Percentiles rank a stretch among this genome's conserved stretches.
Evolutionary conservation across 116 monocot species (phyloP).

Genomic region (Thalassia testudinum): DNA sequence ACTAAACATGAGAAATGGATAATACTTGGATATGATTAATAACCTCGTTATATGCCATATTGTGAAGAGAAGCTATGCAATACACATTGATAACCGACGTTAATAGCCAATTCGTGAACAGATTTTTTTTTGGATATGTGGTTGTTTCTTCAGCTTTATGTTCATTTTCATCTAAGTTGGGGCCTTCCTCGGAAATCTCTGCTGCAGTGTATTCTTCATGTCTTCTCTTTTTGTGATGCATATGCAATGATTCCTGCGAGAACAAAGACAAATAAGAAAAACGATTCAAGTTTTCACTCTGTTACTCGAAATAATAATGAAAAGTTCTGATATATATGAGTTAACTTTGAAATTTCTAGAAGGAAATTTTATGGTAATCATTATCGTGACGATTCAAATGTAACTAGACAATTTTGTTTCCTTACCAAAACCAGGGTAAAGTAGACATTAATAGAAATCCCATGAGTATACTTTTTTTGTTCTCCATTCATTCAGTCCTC

Average conservation of each 20-base stretch:
- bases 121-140: constrained; percentile 12
- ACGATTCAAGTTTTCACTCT: too few relatives aligned
- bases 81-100: constrained; percentile 64
- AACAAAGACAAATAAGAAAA: too few relatives aligned
- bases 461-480: too few relatives aligned
- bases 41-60: constrained; percentile 76
- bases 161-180: constrained; percentile 2
- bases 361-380: too few relatives aligned
- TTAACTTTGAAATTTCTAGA: too few relatives aligned
- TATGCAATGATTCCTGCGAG: constrained; percentile 70
- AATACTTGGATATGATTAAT: background rate
- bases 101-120: constrained; percentile 58
- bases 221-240: constrained; percentile 22
- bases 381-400: too few relatives aligned
- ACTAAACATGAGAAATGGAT: background rate
- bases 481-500: too few relatives aligned
- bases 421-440: too few relatives aligned
- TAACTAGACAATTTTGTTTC: too few relatives aligned
- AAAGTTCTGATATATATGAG: too few relatives aligned
- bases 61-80: constrained; percentile 57
- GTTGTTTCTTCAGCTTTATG: constrained; percentile 5
- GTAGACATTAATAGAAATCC: too few relatives aligned
- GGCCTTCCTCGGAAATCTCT: constrained; percentile 11
- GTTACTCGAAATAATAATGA: too few relatives aligned
- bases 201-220: constrained; percentile 9